Conservation (phyloP, 2,329 filamentous ascomycete species). For the Phaeosphaeriaceae sp. region DNA sequence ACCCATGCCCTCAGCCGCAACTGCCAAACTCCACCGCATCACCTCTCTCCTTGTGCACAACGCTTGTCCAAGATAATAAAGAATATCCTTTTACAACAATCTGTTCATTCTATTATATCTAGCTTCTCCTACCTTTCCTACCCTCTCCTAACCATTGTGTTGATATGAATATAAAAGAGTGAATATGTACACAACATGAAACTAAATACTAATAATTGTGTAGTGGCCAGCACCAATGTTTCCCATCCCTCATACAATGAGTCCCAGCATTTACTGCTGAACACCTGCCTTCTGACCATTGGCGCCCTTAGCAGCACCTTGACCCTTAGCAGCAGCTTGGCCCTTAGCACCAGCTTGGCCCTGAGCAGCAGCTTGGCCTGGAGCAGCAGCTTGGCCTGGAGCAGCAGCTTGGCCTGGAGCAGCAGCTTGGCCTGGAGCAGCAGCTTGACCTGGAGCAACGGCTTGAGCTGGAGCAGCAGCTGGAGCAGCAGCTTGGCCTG, state of each 20-base stretch:
- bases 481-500: not conserved
- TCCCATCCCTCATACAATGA: not conserved
- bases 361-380: not conserved
- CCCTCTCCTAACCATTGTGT: not conserved
- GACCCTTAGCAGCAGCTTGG: conserved; percentile 1
- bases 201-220: not conserved
- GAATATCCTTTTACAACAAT: not conserved
- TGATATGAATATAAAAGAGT: not conserved
- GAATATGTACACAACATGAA: not conserved
- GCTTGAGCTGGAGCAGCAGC: not conserved
- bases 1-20: no score
- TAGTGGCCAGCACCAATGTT: conserved; percentile 1
- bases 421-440: not conserved
- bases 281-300: not conserved
- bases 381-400: not conserved
- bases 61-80: not conserved
- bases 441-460: not conserved
- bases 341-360: not conserved
- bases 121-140: not conserved
- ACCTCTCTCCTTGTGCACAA: no score
- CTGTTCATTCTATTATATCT: not conserved
- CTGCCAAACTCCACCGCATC: no score
- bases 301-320: not conserved
- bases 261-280: not conserved
- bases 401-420: conserved; percentile 2